Base-by-base conservation (phyloP, 805 yeast genomes). In the Candida silvatica region DNA sequence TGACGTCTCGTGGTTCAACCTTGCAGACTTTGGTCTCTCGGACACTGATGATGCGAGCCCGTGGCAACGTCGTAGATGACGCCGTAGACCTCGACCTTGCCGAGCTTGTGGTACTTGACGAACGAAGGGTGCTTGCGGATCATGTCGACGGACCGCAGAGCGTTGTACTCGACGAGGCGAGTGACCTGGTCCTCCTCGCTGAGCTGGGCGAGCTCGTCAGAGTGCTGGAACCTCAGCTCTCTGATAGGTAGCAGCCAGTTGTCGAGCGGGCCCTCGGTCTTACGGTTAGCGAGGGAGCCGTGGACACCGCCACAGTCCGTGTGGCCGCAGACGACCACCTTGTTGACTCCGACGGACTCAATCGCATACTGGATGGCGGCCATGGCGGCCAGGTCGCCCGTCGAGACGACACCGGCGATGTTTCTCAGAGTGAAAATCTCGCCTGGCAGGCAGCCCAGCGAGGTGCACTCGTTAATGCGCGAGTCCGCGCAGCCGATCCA, bases 401-500 rank as follows among this genome's bases (percentile, higher is more conserved):
- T 66, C 36, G 75, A 70, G 34, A 87, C 68, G 24, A 79, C 64
- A 56, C 88, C 88, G 32, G 94, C 96, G 40, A 88, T 83, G 49
- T 86, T 86, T 53, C 95, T 74, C 53, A 83, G 83, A 3, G 87
- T 81, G 62, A 88, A 88, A 5, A 86, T 73, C 56, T 88, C 96
- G 34, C 97, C 97, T 1, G 96, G 96, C 17, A 76, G 62, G n/a
- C 86, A 75, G 33, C 71, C 77, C 5, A 78, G 66, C 18, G 86
- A 66, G 37, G 85, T 76, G 29, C 70, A 66, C 53, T 88, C 97
- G 44, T 87, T 82, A 38, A 84, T 80, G 47, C 97, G 75, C 3
- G 95, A 84, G 56, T 88, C 97, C 3, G 94, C 79, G 54, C 97
- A 88, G 3, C 96, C 95, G 40, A 88, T 80, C 88, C 95, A 87